These are phyloP conservation scores for Ceratocystis cacaofunesta DNA, from an alignment of 2,329 filamentous ascomycete genomes.

Conservation along the genomic window DNA sequence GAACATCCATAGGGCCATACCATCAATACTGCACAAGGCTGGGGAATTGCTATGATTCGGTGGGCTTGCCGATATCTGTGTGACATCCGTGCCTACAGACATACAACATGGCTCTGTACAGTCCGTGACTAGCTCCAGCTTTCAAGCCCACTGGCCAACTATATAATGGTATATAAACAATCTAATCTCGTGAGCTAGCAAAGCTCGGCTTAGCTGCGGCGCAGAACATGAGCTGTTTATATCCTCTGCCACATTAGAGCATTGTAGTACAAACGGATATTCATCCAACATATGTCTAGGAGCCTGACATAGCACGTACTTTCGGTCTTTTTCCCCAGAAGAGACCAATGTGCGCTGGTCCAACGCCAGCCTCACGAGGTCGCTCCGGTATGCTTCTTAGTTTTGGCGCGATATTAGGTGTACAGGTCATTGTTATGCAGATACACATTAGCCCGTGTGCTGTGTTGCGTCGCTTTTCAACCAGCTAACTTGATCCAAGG, in stretches of 20 bases:
- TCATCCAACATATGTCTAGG: not conserved
- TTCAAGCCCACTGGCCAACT: not conserved
- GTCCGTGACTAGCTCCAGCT: not conserved
- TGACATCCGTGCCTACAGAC: not conserved
- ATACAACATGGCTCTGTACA: not conserved
- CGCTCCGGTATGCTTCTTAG: too few relatives aligned
- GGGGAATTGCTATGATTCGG: conserved; percentile 1
- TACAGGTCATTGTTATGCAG: not conserved
- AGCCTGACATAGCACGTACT: too few relatives aligned
- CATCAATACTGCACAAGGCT: not conserved
- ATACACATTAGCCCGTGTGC: not conserved
- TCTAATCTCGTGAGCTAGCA: not conserved
- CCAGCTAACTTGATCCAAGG: not conserved
- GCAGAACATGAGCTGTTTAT: not conserved
- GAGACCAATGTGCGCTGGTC: too few relatives aligned
- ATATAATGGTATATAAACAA: not conserved
- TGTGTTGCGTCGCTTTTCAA: not conserved
- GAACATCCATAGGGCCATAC: not conserved
- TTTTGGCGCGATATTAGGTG: too few relatives aligned
- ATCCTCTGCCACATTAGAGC: not conserved
- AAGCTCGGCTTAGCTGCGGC: not conserved
- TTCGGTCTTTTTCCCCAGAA: too few relatives aligned
- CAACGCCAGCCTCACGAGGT: too few relatives aligned
- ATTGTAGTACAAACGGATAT: not conserved
- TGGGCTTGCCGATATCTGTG: conserved; percentile 3